Evolutionary conservation across 768 basidiomycete genomes (phyloP).

Genomic region (Lactarius hengduanensis): DNA sequence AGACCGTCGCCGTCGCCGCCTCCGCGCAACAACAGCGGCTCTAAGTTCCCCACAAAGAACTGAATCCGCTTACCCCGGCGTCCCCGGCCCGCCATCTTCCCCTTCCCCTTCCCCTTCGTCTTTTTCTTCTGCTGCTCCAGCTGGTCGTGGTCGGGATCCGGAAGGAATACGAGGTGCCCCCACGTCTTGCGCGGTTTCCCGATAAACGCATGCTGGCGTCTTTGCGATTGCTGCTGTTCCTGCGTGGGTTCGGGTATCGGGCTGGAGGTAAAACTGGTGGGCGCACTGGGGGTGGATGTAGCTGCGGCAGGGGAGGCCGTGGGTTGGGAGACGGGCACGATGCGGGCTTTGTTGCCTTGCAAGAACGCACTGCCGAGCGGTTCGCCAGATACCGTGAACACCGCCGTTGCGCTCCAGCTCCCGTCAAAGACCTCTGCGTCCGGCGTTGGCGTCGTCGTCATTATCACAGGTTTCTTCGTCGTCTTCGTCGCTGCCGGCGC

Average conservation of each 20-base stretch:
- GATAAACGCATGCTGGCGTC: background rate
- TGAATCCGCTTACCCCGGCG: conserved; percentile 1
- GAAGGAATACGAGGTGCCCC: conserved; percentile 7
- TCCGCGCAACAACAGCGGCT: background rate
- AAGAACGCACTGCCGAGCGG: background rate
- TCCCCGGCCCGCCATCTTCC: background rate
- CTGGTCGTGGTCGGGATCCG: conserved; percentile 2
- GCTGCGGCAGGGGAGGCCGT: background rate
- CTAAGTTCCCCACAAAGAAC: conserved; percentile 3
- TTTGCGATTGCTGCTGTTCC: background rate
- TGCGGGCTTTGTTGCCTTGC: background rate
- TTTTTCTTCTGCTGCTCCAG: background rate
- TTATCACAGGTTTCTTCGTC: background rate
- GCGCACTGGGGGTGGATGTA: background rate
- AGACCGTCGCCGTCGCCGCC: background rate
- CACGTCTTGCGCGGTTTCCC: conserved; percentile 16
- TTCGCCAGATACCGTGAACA: conserved; percentile 3
- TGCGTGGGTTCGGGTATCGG: background rate
- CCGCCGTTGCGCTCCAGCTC: background rate
- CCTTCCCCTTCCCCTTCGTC: background rate
- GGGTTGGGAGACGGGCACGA: background rate
- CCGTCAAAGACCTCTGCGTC: background rate
- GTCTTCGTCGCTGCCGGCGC: background rate
- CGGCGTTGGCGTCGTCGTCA: background rate
- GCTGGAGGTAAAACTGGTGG: no score